These are phyloP conservation scores for Trichoderma afroharzianum DNA, from an alignment of 2,329 filamentous ascomycete species.

Conservation along the genomic window DNA sequence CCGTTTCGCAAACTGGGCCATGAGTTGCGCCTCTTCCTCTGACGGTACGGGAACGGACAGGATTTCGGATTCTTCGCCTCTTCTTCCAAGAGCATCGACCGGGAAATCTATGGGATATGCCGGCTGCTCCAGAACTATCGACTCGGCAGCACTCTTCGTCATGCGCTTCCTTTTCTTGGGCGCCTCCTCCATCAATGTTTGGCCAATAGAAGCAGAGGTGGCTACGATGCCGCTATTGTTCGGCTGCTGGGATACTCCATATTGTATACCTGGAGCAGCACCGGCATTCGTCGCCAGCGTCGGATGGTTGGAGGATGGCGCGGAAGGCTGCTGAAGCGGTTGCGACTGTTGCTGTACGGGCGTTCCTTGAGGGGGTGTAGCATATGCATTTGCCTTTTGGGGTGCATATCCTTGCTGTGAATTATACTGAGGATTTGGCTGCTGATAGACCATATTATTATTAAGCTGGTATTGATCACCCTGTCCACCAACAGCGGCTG, in stretches of 20 bases:
- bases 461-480: slow-evolving; percentile 21
- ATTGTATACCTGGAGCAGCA: slow-evolving; percentile 18
- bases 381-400: slow-evolving; percentile 25
- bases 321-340: slow-evolving; percentile 16
- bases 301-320: not conserved
- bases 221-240: slow-evolving; percentile 21
- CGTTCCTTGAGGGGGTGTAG: slow-evolving; percentile 16
- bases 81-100: slow-evolving; percentile 29
- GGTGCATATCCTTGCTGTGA: slow-evolving; percentile 17
- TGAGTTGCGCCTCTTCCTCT: slow-evolving; percentile 33
- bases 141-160: slow-evolving; percentile 28
- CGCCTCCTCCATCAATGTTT: slow-evolving; percentile 27
- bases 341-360: slow-evolving; percentile 16
- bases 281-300: not conserved
- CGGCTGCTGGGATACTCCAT: slow-evolving; percentile 23
- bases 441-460: slow-evolving; percentile 18
- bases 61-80: slow-evolving; percentile 34
- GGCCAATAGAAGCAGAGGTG: not conserved
- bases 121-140: slow-evolving; percentile 27
- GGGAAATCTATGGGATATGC: slow-evolving; percentile 28
- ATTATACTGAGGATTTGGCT: slow-evolving; percentile 14
- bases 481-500: slow-evolving; percentile 28
- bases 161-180: slow-evolving; percentile 39
- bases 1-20: slow-evolving; percentile 39
- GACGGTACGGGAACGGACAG: slow-evolving; percentile 31